Percentiles rank a stretch among this genome's conserved stretches.
phyloP scores from a whole-genome alignment of 2,329 filamentous ascomycete genomes.

The Gnomoniopsis sp. region DNA sequence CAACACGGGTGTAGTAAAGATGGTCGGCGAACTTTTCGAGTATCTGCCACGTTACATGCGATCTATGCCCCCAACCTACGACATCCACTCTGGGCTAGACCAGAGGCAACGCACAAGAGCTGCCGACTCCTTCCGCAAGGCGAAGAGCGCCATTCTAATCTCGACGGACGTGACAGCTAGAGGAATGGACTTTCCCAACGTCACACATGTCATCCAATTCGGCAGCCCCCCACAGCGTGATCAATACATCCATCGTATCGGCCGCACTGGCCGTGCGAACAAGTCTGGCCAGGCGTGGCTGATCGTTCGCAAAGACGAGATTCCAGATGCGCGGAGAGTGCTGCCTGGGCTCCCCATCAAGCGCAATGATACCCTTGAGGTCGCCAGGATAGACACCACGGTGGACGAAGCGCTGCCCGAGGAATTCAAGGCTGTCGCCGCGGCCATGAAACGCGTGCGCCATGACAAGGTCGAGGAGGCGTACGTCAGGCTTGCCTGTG shows the following conservation, averaged over 20 bases:
- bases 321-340: slow-evolving; percentile 41
- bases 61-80: slow-evolving; percentile 38
- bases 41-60: slow-evolving; percentile 37
- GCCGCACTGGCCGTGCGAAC: slow-evolving; percentile 72
- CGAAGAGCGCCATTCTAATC: slow-evolving; percentile 63
- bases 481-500: slow-evolving; percentile 57
- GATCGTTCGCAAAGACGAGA: slow-evolving; percentile 56
- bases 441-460: slow-evolving; percentile 41
- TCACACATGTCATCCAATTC: slow-evolving; percentile 76
- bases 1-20: slow-evolving; percentile 68
- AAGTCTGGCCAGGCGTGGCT: slow-evolving; percentile 71
- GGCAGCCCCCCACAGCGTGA: slow-evolving; percentile 63
- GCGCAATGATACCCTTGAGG: slow-evolving; percentile 47
- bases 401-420: slow-evolving; percentile 39
- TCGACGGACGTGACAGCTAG: slow-evolving; percentile 78
- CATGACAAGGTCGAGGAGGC: slow-evolving; percentile 38
- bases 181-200: slow-evolving; percentile 79
- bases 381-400: slow-evolving; percentile 50
- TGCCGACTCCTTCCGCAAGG: slow-evolving; percentile 67
- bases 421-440: slow-evolving; percentile 40
- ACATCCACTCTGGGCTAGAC: slow-evolving; percentile 76
- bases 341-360: slow-evolving; percentile 60
- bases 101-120: slow-evolving; percentile 67
- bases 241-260: slow-evolving; percentile 73
- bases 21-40: slow-evolving; percentile 56